Conservation (phyloP, 805 yeast genomes). For the Saccharomycopsis capsularis region DNA sequence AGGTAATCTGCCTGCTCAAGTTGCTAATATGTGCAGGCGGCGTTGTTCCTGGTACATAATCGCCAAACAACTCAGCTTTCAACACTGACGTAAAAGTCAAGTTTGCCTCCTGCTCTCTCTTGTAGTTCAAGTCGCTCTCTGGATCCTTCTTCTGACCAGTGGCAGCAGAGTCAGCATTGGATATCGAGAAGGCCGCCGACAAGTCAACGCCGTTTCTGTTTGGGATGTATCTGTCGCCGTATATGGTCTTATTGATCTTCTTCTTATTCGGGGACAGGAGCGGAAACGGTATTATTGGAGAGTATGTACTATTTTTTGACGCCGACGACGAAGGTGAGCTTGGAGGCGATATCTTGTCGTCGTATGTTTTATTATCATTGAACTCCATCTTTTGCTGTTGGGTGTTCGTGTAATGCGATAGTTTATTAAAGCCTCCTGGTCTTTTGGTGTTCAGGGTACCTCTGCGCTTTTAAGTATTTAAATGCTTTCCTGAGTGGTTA, state of each 20-base stretch:
- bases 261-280: conserved; percentile 11
- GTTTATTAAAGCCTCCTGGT: too few species aligned
- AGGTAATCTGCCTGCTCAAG: not conserved
- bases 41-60: conserved; percentile 49
- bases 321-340: conserved; percentile 3
- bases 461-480: too few species aligned
- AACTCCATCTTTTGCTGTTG: too few species aligned
- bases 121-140: conserved; percentile 58
- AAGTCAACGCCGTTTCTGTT: conserved; percentile 78
- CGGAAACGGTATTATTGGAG: conserved; percentile 2
- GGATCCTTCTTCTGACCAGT: conserved; percentile 24
- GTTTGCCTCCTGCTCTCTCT: conserved; percentile 76
- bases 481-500: too few species aligned
- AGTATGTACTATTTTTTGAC: not conserved
- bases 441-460: too few species aligned
- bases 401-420: too few species aligned
- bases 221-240: conserved; percentile 86
- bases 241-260: conserved; percentile 37
- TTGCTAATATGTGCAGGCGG: conserved; percentile 23
- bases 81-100: conserved; percentile 79
- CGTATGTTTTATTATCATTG: not conserved
- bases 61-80: conserved; percentile 88
- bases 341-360: conserved; percentile 7
- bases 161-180: conserved; percentile 26
- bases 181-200: conserved; percentile 68